Evolutionary conservation across 169 alveolate genomes (phyloP), one percentile per base, ranked within the genome.

Genomic region (Plasmodium chabaudi): DNA sequence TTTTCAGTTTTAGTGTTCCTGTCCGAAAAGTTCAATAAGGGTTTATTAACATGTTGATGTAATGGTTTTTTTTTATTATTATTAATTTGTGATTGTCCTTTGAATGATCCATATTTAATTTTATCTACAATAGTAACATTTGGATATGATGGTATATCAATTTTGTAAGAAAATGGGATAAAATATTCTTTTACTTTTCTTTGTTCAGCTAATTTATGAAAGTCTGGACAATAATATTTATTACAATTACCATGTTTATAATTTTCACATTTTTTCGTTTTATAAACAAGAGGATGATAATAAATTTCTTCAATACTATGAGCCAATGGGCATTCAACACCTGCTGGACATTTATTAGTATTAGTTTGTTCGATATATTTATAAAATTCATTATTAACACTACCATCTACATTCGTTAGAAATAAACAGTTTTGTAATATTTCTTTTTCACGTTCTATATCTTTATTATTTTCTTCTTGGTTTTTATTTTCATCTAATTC

Each of bases 131-230:
- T 70, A 5, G 89, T 93, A 27, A 95, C 97, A 86, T 95, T 92
- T 27, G 95, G 93, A 60, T 88, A 94, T 12, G 59, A 68, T 19
- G 95, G 95, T 56, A 95, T 87, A 73, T 88, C 87, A 17, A 95
- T 61, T 46, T 95, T 95, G 23, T 92, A 72, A 46, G 92, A 93
- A 34, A 87, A 89, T 21, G 97, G 96, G 6, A 95, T 82, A 23
- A 93, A 93, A 47, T 89, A 95, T 53, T 91, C 89, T 46, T 88
- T 90, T 15, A 94, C 93, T 23, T 92, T 91, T 46, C 97, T 94
- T 75, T 87, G 91, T 79, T 95, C 97, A 27, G 97, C 97, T 70
- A 95, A 70, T 19, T 97, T 97, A 73, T 95, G 97, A 57, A 95
- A 94, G 87, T 89, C 73, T 61, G 93, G 97, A 75, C 97, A 95